Base-by-base conservation (phyloP, 75 land plant species). In the Cunninghamia lanceolata region DNA sequence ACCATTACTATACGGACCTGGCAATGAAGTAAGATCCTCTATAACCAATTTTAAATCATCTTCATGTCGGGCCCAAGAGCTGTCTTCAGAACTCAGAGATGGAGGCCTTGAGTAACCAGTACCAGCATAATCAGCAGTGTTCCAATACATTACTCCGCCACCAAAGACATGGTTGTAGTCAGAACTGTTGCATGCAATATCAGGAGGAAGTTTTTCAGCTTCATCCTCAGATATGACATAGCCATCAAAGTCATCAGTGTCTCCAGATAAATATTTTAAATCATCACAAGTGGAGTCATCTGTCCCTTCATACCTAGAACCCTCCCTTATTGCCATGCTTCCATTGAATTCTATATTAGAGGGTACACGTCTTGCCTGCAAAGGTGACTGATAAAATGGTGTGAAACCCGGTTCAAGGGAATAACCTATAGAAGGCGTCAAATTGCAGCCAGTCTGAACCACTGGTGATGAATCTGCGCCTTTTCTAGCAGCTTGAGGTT, bases 91-190 rank as follows among this genome's bases (percentile, higher is more conserved):
- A 86, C 97, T 95, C 85, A 95, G 93, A n/a, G 99, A 98, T 39
- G 99, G 97, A 63, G 99, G 95, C 38, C 97, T 90, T 73, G 99
- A 98, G 75, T 94, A 95, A 35, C 96, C 93, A 71, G 92, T 86
- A 78, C 93, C 95, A 39, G 91, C 89, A 89, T 92, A 90, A 87
- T 98, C 99, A 76, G 97, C 90, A 74, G 99, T 85, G 87, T 92
- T 93, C 99, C 99, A 98, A 56, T 97, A 98, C 99, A 98, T 96
- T 15, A 98, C 95, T 73, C 99, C 99, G 21, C 99, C 99, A 87
- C 99, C 99, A 91, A 98, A 98, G 84, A 90, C 89, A 74, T 96
- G 93, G 85, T 93, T 98, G 86, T 93, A 98, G 86, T 98, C 99
- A 71, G 87, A 80, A 10, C 89, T 87, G 63, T 89, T 59, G 53